These are phyloP conservation scores for Monosporascus sp. DNA, from an alignment of 2,329 filamentous ascomycete genomes.

Conservation along the genomic window DNA sequence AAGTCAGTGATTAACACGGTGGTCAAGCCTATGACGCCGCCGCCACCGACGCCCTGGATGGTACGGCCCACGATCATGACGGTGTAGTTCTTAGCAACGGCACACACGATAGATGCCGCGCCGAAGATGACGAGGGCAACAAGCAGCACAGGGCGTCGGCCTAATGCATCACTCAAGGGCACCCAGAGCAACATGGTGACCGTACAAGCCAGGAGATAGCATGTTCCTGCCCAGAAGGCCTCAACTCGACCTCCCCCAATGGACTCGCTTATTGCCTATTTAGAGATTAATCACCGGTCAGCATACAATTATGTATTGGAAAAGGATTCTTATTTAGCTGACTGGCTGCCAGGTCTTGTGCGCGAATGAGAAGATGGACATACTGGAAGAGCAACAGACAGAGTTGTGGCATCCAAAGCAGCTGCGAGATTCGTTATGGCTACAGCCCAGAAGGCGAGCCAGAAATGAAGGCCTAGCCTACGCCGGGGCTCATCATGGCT, in stretches of 20 bases:
- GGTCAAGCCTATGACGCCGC: conserved; percentile 14
- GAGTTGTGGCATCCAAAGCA: no score
- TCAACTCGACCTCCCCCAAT: conserved; percentile 4
- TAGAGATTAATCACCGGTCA: no score
- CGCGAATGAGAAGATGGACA: no score
- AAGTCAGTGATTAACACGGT: conserved; percentile 22
- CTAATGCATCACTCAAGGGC: conserved; percentile 16
- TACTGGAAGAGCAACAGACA: no score
- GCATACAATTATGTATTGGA: no score
- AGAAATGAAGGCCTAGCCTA: no score
- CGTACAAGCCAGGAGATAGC: conserved; percentile 5
- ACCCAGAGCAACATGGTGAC: conserved; percentile 2
- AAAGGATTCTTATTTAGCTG: no score
- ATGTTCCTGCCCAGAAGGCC: conserved; percentile 27
- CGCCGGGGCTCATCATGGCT: no score
- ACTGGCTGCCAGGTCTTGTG: no score
- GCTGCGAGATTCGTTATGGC: no score
- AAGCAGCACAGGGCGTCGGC: conserved; percentile 16
- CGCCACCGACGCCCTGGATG: conserved; percentile 18
- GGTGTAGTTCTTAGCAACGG: conserved; percentile 6
- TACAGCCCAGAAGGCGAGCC: no score
- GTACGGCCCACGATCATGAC: conserved; percentile 10
- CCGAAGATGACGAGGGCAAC: conserved; percentile 24
- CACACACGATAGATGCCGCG: conserved; percentile 22
- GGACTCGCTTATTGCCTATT: not conserved